These are phyloP conservation scores for Dentipellis fragilis DNA, from an alignment of 768 basidiomycete species.

Conservation along the genomic window DNA sequence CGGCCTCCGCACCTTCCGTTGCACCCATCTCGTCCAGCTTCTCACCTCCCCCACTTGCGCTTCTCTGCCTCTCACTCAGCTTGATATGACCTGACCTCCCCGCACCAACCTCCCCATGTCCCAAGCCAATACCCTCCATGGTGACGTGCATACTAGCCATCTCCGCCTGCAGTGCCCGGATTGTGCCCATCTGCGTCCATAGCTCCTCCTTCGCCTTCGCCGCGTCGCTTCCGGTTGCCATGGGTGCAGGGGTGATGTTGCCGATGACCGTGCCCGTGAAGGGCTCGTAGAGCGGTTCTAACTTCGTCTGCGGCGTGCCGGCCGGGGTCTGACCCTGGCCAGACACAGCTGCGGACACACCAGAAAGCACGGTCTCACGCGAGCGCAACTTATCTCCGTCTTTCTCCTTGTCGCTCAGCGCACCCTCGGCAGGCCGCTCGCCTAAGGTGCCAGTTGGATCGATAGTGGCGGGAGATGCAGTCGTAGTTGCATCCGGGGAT, in stretches of 20 bases:
- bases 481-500: constrained; percentile 1
- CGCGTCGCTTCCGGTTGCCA: constrained; percentile 10
- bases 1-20: constrained; percentile 28
- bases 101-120: neutral
- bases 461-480: neutral
- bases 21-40: constrained; percentile 30
- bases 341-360: constrained; percentile 9
- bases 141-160: constrained; percentile 64
- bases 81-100: neutral
- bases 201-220: constrained; percentile 31
- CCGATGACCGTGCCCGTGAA: constrained; percentile 38
- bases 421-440: neutral
- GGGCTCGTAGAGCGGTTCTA: constrained; percentile 32
- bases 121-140: constrained; percentile 56
- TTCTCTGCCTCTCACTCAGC: constrained; percentile 4
- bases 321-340: constrained; percentile 5
- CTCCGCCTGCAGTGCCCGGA: constrained; percentile 64
- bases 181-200: constrained; percentile 59
- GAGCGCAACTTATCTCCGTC: neutral
- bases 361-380: neutral
- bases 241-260: constrained; percentile 17
- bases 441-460: constrained; percentile 6
- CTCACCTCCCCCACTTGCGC: neutral
- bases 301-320: constrained; percentile 8
- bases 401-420: neutral